Conservation (phyloP, 768 basidiomycete genomes). For the Cytidiella melzeri region DNA sequence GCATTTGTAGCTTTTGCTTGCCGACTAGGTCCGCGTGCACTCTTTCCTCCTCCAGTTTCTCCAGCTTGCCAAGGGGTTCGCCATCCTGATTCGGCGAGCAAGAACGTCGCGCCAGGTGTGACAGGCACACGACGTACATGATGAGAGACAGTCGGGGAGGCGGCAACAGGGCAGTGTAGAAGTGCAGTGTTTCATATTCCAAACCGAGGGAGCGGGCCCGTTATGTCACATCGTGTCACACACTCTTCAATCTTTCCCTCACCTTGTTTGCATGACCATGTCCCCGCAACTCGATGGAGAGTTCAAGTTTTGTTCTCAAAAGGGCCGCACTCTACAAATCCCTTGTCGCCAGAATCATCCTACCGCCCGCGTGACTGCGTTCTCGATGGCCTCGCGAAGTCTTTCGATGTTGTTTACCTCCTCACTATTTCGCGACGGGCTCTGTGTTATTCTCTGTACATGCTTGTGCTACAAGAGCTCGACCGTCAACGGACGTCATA, state of each 20-base stretch:
- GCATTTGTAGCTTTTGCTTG: slow-evolving; percentile 56
- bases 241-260: no score
- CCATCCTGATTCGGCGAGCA: slow-evolving; percentile 79
- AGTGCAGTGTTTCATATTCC: slow-evolving; percentile 10
- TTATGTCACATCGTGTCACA: background rate
- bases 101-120: slow-evolving; percentile 60
- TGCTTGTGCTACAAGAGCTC: slow-evolving; percentile 15
- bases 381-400: slow-evolving; percentile 21
- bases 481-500: slow-evolving; percentile 11
- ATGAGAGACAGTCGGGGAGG: slow-evolving; percentile 6
- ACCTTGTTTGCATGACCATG: background rate
- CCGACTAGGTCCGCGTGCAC: slow-evolving; percentile 59
- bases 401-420: slow-evolving; percentile 19
- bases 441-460: slow-evolving; percentile 16
- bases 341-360: background rate
- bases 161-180: slow-evolving; percentile 5
- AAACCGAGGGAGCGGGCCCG: no score
- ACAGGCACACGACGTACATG: slow-evolving; percentile 47
- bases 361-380: slow-evolving; percentile 19
- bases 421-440: slow-evolving; percentile 16
- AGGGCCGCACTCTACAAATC: background rate
- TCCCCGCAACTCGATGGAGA: background rate
- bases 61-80: slow-evolving; percentile 69
- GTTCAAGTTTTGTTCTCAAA: background rate
- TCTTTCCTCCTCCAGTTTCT: slow-evolving; percentile 70